Conservation (phyloP, 75 land plant genomes). For the Selaginella moellendorffii region DNA sequence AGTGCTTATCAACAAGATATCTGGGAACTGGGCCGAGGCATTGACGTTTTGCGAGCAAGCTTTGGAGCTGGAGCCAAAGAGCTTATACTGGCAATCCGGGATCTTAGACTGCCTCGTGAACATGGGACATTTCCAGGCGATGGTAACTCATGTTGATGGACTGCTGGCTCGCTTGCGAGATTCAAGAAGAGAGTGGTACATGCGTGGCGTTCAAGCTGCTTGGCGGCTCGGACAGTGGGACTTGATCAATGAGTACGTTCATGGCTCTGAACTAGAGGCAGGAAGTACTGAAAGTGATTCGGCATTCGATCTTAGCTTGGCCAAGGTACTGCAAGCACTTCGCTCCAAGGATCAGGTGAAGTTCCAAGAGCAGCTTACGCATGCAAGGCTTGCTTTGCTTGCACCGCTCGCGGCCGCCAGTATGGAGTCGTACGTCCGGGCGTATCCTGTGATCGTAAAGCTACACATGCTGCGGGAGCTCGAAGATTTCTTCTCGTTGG, state of each 20-base stretch:
- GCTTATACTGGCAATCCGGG: constrained; percentile 70
- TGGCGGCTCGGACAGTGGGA: constrained; percentile 99
- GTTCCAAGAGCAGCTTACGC: constrained; percentile 60
- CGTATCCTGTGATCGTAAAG: constrained; percentile 89
- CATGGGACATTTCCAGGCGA: constrained; percentile 94
- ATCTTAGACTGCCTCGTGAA: constrained; percentile 92
- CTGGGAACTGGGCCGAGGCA: constrained; percentile 99
- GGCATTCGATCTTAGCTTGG: constrained; percentile 82
- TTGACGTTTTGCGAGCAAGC: constrained; percentile 91
- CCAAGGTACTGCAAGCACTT: constrained; percentile 80
- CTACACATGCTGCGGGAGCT: constrained; percentile 87
- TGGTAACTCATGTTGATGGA: constrained; percentile 95
- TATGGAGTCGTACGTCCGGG: constrained; percentile 96
- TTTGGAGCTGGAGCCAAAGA: constrained; percentile 78
- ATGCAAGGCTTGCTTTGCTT: constrained; percentile 72
- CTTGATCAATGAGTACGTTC: constrained; percentile 76
- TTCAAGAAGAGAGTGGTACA: constrained; percentile 80
- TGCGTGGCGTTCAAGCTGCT: constrained; percentile 92
- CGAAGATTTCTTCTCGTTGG: constrained; percentile 61
- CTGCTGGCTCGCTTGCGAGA: constrained; percentile 64
- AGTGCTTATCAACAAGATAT: constrained; percentile 74
- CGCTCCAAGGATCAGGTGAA: constrained; percentile 54
- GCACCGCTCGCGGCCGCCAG: constrained; percentile 96
- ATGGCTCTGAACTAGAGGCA: constrained; percentile 53
- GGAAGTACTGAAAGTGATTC: constrained; percentile 47